Conservation (phyloP, 2,329 filamentous ascomycete species). For the Alternaria metachromatica region DNA sequence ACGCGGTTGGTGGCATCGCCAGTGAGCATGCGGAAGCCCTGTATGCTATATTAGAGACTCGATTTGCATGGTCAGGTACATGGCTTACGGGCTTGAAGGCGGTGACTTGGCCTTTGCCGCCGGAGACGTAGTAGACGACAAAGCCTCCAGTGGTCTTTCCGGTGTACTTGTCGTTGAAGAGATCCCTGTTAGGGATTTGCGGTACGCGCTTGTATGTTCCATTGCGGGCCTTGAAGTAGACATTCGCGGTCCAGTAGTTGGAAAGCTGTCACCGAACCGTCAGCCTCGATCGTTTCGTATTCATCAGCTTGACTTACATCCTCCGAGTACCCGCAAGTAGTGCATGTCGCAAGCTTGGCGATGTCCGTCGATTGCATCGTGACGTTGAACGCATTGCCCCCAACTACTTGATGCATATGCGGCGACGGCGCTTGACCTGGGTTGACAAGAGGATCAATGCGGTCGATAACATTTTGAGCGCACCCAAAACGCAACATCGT, state of each 20-base stretch:
- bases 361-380: constrained; percentile 50
- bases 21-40: constrained; percentile 57
- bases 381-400: constrained; percentile 56
- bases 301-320: constrained; percentile 16
- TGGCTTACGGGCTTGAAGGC: constrained; percentile 47
- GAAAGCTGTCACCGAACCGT: constrained; percentile 6
- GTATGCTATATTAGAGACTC: background rate
- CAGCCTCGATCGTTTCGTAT: background rate
- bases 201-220: constrained; percentile 43
- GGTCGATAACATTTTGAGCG: constrained; percentile 40
- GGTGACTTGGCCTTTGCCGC: constrained; percentile 49
- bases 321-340: constrained; percentile 46
- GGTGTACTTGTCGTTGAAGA: constrained; percentile 43
- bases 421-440: constrained; percentile 44
- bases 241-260: constrained; percentile 45
- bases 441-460: constrained; percentile 45
- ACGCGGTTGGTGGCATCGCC: constrained; percentile 47
- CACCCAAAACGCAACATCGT: constrained; percentile 47
- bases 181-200: constrained; percentile 43
- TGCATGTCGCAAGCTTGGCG: constrained; percentile 46
- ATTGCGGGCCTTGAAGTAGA: constrained; percentile 44
- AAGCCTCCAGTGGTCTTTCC: constrained; percentile 49
- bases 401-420: constrained; percentile 51
- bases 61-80: rapidly evolving
- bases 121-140: constrained; percentile 58